Evolutionary conservation across 805 yeast species (phyloP).

Genomic region (Candida fluviatilis): DNA sequence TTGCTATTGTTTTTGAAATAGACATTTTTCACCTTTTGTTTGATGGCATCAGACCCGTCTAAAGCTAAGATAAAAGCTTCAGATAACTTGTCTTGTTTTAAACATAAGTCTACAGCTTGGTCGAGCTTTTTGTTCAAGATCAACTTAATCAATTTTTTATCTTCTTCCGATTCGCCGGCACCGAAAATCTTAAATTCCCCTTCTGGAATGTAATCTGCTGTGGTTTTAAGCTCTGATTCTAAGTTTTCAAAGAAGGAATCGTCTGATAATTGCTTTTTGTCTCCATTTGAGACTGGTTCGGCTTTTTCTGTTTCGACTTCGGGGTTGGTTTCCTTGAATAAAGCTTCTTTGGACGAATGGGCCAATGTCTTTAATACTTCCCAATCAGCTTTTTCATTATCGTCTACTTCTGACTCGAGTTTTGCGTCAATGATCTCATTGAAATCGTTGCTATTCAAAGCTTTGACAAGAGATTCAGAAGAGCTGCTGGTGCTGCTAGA

Average conservation of each 20-base stretch:
- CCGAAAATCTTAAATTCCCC: slow-evolving; percentile 48
- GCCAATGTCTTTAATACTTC: slow-evolving; percentile 50
- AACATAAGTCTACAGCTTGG: slow-evolving; percentile 63
- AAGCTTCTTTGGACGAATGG: slow-evolving; percentile 44
- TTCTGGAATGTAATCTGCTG: slow-evolving; percentile 38
- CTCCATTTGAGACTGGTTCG: slow-evolving; percentile 8
- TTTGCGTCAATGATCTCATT: slow-evolving; percentile 53
- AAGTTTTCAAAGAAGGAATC: slow-evolving; percentile 38
- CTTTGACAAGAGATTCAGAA: slow-evolving; percentile 45
- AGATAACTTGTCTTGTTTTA: slow-evolving; percentile 56
- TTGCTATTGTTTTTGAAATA: slow-evolving; percentile 59
- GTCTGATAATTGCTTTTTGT: slow-evolving; percentile 9
- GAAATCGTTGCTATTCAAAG: slow-evolving; percentile 55
- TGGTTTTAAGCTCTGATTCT: slow-evolving; percentile 4
- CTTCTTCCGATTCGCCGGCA: slow-evolving; percentile 34
- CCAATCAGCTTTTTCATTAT: slow-evolving; percentile 60
- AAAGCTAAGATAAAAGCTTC: slow-evolving; percentile 85
- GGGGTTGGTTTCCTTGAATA: slow-evolving; percentile 33
- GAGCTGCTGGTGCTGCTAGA: slow-evolving; percentile 29
- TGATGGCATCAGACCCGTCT: slow-evolving; percentile 55
- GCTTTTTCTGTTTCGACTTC: slow-evolving; percentile 7
- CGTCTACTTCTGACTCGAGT: slow-evolving; percentile 33
- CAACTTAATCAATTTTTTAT: slow-evolving; percentile 32
- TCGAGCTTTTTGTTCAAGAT: slow-evolving; percentile 60
- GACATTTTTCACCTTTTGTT: slow-evolving; percentile 64